These are phyloP conservation scores for Alnus rubra DNA, from an alignment of 306 rosid species.

Conservation along the genomic window DNA sequence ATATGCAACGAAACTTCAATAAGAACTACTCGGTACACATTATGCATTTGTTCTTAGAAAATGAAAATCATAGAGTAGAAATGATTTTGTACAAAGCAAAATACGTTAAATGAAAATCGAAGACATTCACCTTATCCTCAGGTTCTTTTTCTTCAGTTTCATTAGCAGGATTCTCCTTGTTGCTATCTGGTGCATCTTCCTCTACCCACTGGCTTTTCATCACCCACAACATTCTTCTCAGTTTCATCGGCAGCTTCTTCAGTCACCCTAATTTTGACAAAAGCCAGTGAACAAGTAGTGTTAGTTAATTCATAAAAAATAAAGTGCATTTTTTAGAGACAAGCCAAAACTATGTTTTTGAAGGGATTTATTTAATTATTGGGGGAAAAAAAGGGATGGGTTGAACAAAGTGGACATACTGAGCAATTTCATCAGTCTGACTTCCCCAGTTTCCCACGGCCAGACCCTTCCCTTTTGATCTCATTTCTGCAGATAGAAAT, in stretches of 20 bases:
- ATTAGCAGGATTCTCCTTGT: conserved; percentile 53
- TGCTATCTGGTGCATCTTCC: conserved; percentile 48
- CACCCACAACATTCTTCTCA: conserved; percentile 60
- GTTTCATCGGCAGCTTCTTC: conserved; percentile 64
- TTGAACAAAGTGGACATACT: conserved; percentile 36
- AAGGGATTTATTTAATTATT: background rate
- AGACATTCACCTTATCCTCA: conserved; percentile 65
- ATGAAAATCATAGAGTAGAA: background rate
- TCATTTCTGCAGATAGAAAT: conserved; percentile 57
- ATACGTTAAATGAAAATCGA: background rate
- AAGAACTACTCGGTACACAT: background rate
- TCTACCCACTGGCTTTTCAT: conserved; percentile 77
- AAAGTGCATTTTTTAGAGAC: background rate
- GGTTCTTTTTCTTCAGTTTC: conserved; percentile 81
- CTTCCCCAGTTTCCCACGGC: conserved; percentile 98
- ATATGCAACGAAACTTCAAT: background rate
- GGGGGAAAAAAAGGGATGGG: background rate
- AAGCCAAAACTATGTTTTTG: background rate
- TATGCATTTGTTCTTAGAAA: background rate
- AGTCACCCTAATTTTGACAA: conserved; percentile 43
- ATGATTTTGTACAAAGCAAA: background rate
- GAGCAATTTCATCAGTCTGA: conserved; percentile 61
- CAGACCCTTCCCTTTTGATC: conserved; percentile 81
- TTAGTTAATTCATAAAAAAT: background rate
- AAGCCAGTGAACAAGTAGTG: background rate